Evolutionary conservation across 1,284 basidiomycete genomes (phyloP).

Genomic region (Puccinia polysora): DNA sequence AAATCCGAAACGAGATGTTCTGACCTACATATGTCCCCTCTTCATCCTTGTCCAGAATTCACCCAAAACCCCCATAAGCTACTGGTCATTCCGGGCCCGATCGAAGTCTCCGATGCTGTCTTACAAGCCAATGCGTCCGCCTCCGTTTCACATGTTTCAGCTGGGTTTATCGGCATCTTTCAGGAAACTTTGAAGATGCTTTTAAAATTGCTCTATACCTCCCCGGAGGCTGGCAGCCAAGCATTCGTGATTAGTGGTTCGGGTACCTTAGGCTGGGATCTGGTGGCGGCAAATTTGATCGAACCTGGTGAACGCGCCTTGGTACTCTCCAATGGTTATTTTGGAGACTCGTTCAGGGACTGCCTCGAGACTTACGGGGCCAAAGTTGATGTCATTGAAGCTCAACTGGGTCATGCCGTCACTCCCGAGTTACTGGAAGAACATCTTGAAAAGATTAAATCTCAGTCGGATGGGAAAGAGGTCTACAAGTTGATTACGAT

Average conservation of each 20-base stretch:
- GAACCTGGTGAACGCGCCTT: constrained; percentile 67
- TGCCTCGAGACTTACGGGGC: constrained; percentile 82
- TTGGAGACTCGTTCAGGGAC: constrained; percentile 71
- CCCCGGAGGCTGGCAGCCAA: constrained; percentile 64
- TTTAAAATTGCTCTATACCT: constrained; percentile 65
- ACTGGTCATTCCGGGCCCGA: constrained; percentile 68
- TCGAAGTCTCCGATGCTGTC: constrained; percentile 75
- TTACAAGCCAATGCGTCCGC: constrained; percentile 79
- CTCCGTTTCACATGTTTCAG: constrained; percentile 81
- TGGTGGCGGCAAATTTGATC: constrained; percentile 77
- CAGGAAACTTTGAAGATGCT: constrained; percentile 86
- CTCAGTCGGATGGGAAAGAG: constrained; percentile 39
- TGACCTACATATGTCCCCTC: neutral
- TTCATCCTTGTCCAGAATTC: constrained; percentile 36
- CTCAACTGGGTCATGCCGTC: constrained; percentile 74
- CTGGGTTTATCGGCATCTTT: constrained; percentile 83
- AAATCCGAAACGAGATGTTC: no score
- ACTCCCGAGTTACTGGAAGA: constrained; percentile 62
- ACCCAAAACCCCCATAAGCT: constrained; percentile 48
- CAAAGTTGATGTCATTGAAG: constrained; percentile 77
- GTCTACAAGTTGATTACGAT: constrained; percentile 87
- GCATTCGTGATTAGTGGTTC: constrained; percentile 86
- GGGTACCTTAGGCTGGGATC: constrained; percentile 85
- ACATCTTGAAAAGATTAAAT: no score
- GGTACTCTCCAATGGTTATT: constrained; percentile 65